Conservation (phyloP, 2,329 filamentous ascomycete species). For the Calcarisporium arbuscula region DNA sequence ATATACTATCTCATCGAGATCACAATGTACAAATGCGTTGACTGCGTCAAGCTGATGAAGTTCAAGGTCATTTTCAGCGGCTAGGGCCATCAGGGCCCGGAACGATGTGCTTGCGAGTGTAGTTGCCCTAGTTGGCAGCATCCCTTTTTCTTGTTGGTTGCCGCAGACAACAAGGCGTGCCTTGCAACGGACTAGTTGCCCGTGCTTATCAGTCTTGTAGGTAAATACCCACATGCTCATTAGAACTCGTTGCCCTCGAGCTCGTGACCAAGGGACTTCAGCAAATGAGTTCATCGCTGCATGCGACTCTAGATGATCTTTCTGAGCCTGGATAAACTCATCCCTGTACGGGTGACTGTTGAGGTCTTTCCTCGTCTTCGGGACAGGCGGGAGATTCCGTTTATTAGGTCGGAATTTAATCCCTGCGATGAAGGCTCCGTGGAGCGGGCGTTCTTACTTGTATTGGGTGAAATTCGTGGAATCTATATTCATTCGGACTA, state of each 20-base stretch:
- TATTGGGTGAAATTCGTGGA: background rate
- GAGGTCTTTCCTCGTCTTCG: background rate
- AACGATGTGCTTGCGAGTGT: background rate
- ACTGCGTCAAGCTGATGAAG: background rate
- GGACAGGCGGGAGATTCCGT: no score
- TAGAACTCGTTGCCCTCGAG: background rate
- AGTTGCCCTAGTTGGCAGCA: background rate
- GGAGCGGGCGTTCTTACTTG: background rate
- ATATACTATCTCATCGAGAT: background rate
- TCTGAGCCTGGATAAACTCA: background rate
- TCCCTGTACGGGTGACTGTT: background rate
- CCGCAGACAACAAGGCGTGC: slow-evolving; percentile 1
- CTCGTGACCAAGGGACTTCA: background rate
- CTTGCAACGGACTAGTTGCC: background rate
- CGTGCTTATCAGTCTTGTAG: background rate
- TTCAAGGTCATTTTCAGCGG: slow-evolving; percentile 1
- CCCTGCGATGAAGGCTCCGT: no score
- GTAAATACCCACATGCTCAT: background rate
- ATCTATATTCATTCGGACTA: no score
- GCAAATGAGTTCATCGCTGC: background rate
- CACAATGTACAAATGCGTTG: background rate
- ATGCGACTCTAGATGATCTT: background rate
- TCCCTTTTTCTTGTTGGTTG: background rate
- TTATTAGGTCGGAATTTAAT: no score
- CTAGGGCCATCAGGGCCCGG: background rate